phyloP scores from a whole-genome alignment of 2,329 filamentous ascomycete species.

The Fonsecaea nubica region DNA sequence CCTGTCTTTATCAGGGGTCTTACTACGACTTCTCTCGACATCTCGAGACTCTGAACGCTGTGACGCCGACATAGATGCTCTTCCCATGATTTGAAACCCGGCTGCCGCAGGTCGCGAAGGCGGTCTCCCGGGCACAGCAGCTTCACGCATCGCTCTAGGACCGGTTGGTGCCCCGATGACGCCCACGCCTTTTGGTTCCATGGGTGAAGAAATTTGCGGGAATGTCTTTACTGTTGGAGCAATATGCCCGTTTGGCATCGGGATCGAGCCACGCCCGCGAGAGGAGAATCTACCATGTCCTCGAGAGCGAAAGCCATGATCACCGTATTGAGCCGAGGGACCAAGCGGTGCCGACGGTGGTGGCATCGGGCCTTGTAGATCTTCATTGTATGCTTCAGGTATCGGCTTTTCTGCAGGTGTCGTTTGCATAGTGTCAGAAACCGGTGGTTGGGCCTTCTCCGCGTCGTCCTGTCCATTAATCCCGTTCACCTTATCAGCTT shows the following conservation, averaged over 20 bases:
- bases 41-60: slow-evolving; percentile 35
- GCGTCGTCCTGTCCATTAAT: slow-evolving; percentile 7
- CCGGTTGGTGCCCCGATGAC: slow-evolving; percentile 80
- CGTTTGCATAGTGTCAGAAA: background rate
- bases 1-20: slow-evolving; percentile 46
- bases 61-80: slow-evolving; percentile 34
- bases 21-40: slow-evolving; percentile 20
- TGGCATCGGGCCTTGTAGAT: slow-evolving; percentile 40
- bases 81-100: slow-evolving; percentile 41
- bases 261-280: slow-evolving; percentile 49
- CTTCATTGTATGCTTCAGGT: slow-evolving; percentile 40
- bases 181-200: slow-evolving; percentile 60
- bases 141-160: slow-evolving; percentile 83
- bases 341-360: slow-evolving; percentile 44
- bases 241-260: slow-evolving; percentile 41
- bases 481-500: slow-evolving; percentile 16
- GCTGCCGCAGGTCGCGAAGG: slow-evolving; percentile 30
- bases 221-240: slow-evolving; percentile 43
- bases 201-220: slow-evolving; percentile 42
- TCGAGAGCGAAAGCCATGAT: slow-evolving; percentile 37
- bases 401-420: slow-evolving; percentile 32
- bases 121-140: slow-evolving; percentile 32
- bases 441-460: slow-evolving; percentile 6
- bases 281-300: slow-evolving; percentile 54
- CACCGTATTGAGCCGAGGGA: slow-evolving; percentile 41